A percentile compares a stretch with the other conserved stretches of the same genome.
These are phyloP conservation scores for Papiliotrema laurentii DNA, from an alignment of 1,284 basidiomycete species.

Conservation along the genomic window DNA sequence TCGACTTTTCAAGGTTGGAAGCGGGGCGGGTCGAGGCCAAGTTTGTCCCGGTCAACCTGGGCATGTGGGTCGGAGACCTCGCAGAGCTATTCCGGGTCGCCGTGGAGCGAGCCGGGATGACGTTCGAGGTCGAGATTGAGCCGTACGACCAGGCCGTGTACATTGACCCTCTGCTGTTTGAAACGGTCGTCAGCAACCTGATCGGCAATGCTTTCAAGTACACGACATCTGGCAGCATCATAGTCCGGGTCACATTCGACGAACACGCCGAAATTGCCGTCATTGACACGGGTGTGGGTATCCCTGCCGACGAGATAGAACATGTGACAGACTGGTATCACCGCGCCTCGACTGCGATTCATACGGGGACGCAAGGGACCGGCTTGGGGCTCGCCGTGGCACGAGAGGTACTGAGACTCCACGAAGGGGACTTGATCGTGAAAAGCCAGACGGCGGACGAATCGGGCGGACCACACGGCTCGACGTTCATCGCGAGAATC, in stretches of 20 bases:
- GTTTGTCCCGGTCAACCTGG: constrained; percentile 43
- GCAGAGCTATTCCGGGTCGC: constrained; percentile 44
- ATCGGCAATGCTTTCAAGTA: constrained; percentile 46
- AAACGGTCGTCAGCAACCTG: constrained; percentile 45
- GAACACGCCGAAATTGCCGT: constrained; percentile 34
- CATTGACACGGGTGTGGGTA: constrained; percentile 48
- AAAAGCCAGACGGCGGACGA: constrained; percentile 22
- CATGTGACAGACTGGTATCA: constrained; percentile 31
- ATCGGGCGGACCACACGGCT: constrained; percentile 28
- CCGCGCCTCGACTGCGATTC: constrained; percentile 25
- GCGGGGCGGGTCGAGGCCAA: constrained; percentile 38
- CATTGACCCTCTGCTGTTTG: constrained; percentile 45
- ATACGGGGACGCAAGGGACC: constrained; percentile 23
- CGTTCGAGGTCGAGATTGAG: constrained; percentile 39
- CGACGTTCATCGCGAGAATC: constrained; percentile 22
- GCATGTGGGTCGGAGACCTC: constrained; percentile 39
- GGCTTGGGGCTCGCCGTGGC: constrained; percentile 36
- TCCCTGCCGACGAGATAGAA: constrained; percentile 28
- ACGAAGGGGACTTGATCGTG: constrained; percentile 46
- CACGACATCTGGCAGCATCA: constrained; percentile 33
- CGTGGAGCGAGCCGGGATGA: constrained; percentile 28
- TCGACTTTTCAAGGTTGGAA: constrained; percentile 45
- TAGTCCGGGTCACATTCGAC: constrained; percentile 26
- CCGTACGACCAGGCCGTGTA: constrained; percentile 29
- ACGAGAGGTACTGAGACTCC: constrained; percentile 47